Base-by-base conservation (phyloP, 169 alveolate genomes). In the Plasmodium inui region DNA sequence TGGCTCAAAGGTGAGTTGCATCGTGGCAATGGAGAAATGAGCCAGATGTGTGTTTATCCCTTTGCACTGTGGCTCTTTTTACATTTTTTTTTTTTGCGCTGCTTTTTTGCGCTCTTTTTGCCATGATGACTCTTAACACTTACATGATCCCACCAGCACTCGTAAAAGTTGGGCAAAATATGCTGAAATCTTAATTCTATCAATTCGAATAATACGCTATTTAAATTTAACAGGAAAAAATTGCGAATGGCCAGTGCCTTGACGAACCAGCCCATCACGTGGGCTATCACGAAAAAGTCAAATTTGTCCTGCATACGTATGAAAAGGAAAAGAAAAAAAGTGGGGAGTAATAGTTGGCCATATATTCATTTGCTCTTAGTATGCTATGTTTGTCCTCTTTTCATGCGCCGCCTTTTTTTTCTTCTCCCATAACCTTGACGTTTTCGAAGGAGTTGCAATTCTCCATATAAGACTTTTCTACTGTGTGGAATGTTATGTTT, bases 121-220 rank as follows among this genome's bases (percentile, higher is more conserved):
- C 39, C 2, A 67, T 19, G 30, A n/a, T 17, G 9, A 67, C 37
- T 67, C 50, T 26, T 12, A 37, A 37, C 39, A 57, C 93, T 88
- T 55, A 88, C 93, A 50, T 88, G 93, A 19, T 88, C 93, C 93
- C 93, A 88, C 93, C 93, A 88, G 32, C 93, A 88, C 71, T 88
- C 93, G 50, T 88, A 88, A 88, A 88, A 88, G 46, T 88, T 88
- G 14, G 93, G 93, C 80, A 88, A 80, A 22, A 88, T 32, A 30
- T 88, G 88, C 46, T 61, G 85, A 53, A 88, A 88, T 88, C 22
- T 88, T 55, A 88, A 61, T 76, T 88, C 93, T 55, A 88, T 0
- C 46, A 88, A 19, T 57, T 88, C 93, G 72, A 88, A 88, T 61
- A 71, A 12, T n/a, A 61, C 74, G 70, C 93, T 88, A 53, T 39